Evolutionary conservation across 495 filamentous ascomycete species (phyloP), one percentile per base, ranked within the genome.

Genomic region (Hypoxylon lenormandii): DNA sequence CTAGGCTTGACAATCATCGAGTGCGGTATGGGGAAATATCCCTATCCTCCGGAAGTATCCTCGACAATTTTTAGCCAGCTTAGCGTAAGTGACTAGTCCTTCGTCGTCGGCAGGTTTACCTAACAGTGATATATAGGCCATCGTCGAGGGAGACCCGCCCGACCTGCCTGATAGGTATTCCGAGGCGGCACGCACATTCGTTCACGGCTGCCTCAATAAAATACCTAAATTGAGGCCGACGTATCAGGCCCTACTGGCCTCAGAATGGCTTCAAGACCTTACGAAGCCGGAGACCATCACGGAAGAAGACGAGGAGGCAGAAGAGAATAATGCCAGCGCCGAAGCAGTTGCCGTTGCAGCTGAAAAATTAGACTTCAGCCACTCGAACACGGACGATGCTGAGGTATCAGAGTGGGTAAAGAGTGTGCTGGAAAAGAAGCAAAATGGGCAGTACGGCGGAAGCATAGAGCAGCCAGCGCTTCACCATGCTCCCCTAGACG

Each of bases 31-130:
- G 95, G 95, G 16, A 85, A 89, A 66, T 99, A 99, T 75, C 95
- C 95, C 3, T 99, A 99, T 74, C 96, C 95, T 11, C 95, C 95
- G 1, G 95, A 99, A 79, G 97, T 96, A 0, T 99, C 96, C 73
- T 94, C 94, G 76, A 98, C 97, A 69, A 98, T 99, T 52, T 98
- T 98, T 84, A 96, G 92, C 73, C 95, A 99, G 76, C 82, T 99
- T 54, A 94, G 91, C 75, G 95, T 98, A 84, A 89, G 95, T 89
- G 11, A 62, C 23, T 4, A 13, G 33, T 23, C 11, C 16, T 16
- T 69, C 49, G 45, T 22, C 16, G 6, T 6, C 43, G n/a, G 19
- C 7, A 52, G 19, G 30, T 62, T 60, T 40, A 50, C 67, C 70
- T 76, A 72, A 76, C 46, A 18, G n/a, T 28, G 26, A 21, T 37